These are phyloP conservation scores for Liquidambar formosana DNA, from an alignment of 164 flowering plant genomes.

Conservation along the genomic window DNA sequence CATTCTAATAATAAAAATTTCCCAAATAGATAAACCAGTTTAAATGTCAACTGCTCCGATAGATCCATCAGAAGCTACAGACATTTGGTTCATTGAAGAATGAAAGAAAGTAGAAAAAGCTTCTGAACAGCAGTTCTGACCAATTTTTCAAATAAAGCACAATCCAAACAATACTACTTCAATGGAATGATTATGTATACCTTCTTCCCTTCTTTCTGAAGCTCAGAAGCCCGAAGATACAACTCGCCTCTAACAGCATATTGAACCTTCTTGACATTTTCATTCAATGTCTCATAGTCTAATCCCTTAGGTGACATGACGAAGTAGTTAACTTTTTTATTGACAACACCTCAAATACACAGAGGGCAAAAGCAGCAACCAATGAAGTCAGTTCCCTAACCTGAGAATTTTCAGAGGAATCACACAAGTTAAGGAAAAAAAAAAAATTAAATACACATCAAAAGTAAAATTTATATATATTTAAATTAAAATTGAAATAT, in stretches of 20 bases:
- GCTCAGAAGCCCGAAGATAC: constrained; percentile 97
- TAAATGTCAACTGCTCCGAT: background rate
- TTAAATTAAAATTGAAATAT: background rate
- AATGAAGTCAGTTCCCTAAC: constrained; percentile 4
- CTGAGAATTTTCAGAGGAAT: constrained; percentile 2
- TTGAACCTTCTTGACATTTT: constrained; percentile 88
- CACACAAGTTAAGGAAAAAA: background rate
- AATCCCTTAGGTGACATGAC: constrained; percentile 68
- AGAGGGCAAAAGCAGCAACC: too few species aligned
- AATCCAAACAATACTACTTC: background rate
- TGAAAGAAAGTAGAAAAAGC: background rate
- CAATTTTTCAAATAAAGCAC: background rate
- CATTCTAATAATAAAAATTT: background rate
- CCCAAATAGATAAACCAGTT: background rate
- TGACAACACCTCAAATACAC: constrained; percentile 3
- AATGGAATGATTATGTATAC: constrained; percentile 26
- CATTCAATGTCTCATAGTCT: constrained; percentile 79
- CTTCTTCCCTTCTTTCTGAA: constrained; percentile 98
- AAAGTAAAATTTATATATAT: background rate
- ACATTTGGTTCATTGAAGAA: background rate
- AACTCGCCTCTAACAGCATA: constrained; percentile 98
- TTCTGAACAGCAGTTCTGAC: background rate
- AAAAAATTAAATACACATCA: background rate
- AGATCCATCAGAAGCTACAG: background rate
- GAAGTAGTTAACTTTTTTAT: constrained; percentile 8